A percentile compares a stretch with the other conserved stretches of the same genome.
Evolutionary conservation across 2,329 filamentous ascomycete genomes (phyloP).

Genomic region (Monosporascus sp.): DNA sequence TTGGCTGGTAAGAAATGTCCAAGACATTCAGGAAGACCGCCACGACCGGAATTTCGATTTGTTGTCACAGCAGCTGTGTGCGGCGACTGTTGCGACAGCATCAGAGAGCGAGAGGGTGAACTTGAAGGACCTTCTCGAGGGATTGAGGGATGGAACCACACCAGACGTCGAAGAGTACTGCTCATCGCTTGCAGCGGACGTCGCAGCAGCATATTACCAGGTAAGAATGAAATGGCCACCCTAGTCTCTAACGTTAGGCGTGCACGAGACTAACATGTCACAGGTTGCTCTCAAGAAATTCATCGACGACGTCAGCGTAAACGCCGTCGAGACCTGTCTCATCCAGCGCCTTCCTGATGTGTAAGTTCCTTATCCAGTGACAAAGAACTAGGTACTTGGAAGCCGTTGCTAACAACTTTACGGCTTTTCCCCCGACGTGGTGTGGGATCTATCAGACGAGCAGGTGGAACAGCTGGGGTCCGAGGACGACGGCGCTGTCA

Average conservation of each 20-base stretch:
- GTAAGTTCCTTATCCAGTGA: conserved; percentile 8
- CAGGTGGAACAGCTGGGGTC: conserved; percentile 17
- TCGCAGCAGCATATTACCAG: conserved; percentile 20
- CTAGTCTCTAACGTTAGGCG: neutral
- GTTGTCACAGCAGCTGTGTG: neutral
- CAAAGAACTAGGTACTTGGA: too few relatives aligned
- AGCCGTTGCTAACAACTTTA: neutral
- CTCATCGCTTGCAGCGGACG: conserved; percentile 17
- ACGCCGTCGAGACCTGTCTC: conserved; percentile 20
- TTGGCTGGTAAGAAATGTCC: conserved; percentile 14
- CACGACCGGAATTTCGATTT: conserved; percentile 15
- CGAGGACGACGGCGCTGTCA: conserved; percentile 17
- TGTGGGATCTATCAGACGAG: conserved; percentile 19
- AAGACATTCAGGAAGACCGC: conserved; percentile 14
- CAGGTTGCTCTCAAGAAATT: conserved; percentile 23
- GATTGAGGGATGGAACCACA: conserved; percentile 8
- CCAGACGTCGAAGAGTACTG: conserved; percentile 17
- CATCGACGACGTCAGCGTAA: conserved; percentile 20
- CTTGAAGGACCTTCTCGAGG: conserved; percentile 1
- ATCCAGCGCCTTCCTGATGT: conserved; percentile 20
- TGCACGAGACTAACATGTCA: conserved; percentile 1
- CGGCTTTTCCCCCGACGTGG: conserved; percentile 17
- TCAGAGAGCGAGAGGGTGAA: neutral
- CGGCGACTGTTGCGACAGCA: conserved; percentile 1
- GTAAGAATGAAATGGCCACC: conserved; percentile 1